Conservation (phyloP, 169 alveolate genomes). For the Neospora caninum region DNA sequence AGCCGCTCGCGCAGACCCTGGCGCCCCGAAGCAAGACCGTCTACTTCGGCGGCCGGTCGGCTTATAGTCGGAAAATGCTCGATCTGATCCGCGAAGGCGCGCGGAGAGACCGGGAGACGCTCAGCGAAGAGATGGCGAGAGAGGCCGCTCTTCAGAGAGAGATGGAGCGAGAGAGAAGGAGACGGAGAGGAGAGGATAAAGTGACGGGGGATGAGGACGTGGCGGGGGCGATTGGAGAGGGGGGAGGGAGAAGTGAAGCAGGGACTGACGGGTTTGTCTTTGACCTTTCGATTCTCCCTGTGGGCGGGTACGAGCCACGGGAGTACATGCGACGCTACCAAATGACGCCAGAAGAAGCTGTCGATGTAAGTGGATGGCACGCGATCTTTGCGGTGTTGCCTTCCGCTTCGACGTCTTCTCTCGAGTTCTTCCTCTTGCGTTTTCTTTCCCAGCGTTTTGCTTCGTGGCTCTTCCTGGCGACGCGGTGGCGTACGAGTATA, state of each 20-base stretch:
- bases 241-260: too few species aligned
- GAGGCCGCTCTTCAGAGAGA: neutral
- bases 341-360: constrained; percentile 56
- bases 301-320: constrained; percentile 48
- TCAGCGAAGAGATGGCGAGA: neutral
- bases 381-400: neutral
- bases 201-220: neutral
- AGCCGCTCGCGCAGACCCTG: neutral
- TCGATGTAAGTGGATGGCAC: constrained; percentile 3
- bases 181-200: neutral
- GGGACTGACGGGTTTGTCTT: neutral
- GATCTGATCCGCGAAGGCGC: constrained; percentile 10
- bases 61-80: constrained; percentile 7
- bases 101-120: neutral
- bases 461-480: neutral
- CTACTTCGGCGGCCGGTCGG: constrained; percentile 6
- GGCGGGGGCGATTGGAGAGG: neutral
- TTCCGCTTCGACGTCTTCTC: too few species aligned
- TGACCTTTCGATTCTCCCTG: constrained; percentile 47
- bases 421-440: too few species aligned
- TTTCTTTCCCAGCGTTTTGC: too few species aligned
- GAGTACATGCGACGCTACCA: constrained; percentile 17
- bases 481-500: neutral
- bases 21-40: neutral
- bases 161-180: neutral